These are phyloP conservation scores for Conticribra weissflogii DNA, from an alignment of 108 stramenopile genomes.

Conservation along the genomic window DNA sequence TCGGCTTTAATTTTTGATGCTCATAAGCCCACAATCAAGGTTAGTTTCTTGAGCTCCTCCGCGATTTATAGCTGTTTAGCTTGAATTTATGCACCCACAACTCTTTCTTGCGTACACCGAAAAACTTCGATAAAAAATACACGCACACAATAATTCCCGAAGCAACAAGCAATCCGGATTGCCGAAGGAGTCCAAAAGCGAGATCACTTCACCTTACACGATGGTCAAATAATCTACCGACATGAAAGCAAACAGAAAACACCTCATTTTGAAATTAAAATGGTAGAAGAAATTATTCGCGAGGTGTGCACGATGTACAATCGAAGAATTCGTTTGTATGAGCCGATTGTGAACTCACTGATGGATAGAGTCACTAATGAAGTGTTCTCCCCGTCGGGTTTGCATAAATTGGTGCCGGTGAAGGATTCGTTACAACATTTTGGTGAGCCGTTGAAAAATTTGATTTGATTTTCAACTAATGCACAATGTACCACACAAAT, in stretches of 20 bases:
- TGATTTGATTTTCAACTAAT: no score
- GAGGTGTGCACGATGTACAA: conserved; percentile 78
- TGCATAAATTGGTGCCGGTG: conserved; percentile 81
- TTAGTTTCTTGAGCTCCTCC: conserved; percentile 35
- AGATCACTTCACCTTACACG: conserved; percentile 24
- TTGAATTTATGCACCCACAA: not conserved
- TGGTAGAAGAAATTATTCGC: conserved; percentile 80
- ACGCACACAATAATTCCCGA: not conserved
- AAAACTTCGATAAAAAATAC: not conserved
- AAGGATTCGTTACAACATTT: conserved; percentile 84
- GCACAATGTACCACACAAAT: no score
- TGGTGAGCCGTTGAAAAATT: no score
- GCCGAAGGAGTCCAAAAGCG: conserved; percentile 30
- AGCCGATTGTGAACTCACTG: conserved; percentile 84
- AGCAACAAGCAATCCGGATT: conserved; percentile 43
- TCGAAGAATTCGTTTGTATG: conserved; percentile 77
- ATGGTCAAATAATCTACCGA: conserved; percentile 32
- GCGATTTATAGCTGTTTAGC: conserved; percentile 38
- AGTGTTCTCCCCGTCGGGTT: conserved; percentile 68
- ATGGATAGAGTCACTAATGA: conserved; percentile 68
- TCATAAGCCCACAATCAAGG: conserved; percentile 59
- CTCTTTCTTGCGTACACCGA: not conserved
- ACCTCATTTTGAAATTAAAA: conserved; percentile 73
- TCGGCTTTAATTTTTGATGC: conserved; percentile 78
- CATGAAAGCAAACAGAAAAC: conserved; percentile 27